These are phyloP conservation scores for Neurospora tetrasperma DNA, from an alignment of 495 filamentous ascomycete genomes.

Conservation along the genomic window DNA sequence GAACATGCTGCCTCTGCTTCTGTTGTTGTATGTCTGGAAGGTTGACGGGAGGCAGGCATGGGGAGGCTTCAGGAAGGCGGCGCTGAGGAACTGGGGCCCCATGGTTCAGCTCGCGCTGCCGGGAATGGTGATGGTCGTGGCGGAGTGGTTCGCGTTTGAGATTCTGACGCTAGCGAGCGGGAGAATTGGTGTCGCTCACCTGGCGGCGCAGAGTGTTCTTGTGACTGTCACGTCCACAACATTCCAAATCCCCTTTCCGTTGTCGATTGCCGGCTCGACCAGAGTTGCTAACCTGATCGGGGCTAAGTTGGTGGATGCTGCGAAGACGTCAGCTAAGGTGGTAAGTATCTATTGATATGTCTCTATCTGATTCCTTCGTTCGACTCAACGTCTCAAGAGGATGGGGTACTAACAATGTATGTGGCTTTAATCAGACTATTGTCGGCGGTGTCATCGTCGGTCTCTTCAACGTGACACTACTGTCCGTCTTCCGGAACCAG, in stretches of 20 bases:
- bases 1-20: slow-evolving; percentile 61
- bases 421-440: slow-evolving; percentile 32
- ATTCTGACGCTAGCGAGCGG: slow-evolving; percentile 63
- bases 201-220: slow-evolving; percentile 54
- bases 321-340: slow-evolving; percentile 60
- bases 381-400: not conserved
- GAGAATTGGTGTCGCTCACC: slow-evolving; percentile 56
- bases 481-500: slow-evolving; percentile 51
- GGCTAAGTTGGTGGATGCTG: slow-evolving; percentile 58
- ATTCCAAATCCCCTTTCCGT: slow-evolving; percentile 52
- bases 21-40: slow-evolving; percentile 68
- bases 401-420: slow-evolving; percentile 4
- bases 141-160: slow-evolving; percentile 81
- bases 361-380: not conserved
- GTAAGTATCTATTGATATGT: slow-evolving; percentile 23
- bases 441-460: slow-evolving; percentile 57
- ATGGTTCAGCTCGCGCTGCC: slow-evolving; percentile 82
- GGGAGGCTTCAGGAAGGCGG: slow-evolving; percentile 68
- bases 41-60: slow-evolving; percentile 73
- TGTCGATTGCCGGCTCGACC: slow-evolving; percentile 53
- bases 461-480: slow-evolving; percentile 59
- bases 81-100: slow-evolving; percentile 70
- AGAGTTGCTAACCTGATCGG: slow-evolving; percentile 57
- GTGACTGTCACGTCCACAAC: slow-evolving; percentile 44
- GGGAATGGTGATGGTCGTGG: slow-evolving; percentile 83